These are phyloP conservation scores for Triticum timopheevii DNA, from an alignment of 176 grass and related monocot genomes.

Conservation along the genomic window DNA sequence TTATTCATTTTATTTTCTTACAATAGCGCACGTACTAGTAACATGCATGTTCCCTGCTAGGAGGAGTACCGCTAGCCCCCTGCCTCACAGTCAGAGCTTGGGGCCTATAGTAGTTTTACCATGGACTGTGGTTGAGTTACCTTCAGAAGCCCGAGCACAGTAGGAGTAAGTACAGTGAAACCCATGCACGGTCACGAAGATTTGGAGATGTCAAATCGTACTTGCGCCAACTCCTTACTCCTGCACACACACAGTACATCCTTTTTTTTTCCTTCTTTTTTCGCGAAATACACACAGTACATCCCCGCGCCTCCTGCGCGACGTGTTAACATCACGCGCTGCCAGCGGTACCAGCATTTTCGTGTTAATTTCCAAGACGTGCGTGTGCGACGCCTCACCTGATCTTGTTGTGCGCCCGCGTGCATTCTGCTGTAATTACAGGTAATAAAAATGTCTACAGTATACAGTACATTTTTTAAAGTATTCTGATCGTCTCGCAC, in stretches of 20 bases:
- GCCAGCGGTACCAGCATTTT: neutral
- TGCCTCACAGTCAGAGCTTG: neutral
- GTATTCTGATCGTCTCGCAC: too few species aligned
- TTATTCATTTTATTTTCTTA: neutral
- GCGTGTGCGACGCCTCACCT: too few species aligned
- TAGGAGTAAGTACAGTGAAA: neutral
- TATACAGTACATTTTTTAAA: too few species aligned
- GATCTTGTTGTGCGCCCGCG: neutral
- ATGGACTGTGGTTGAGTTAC: constrained; percentile 1
- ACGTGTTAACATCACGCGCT: constrained; percentile 20
- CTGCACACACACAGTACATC: neutral
- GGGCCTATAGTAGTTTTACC: neutral
- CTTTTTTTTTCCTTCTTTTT: too few species aligned
- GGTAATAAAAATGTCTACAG: too few species aligned
- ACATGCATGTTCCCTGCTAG: neutral
- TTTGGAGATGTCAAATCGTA: neutral
- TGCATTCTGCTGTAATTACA: too few species aligned
- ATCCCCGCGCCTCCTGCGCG: neutral
- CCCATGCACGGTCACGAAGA: neutral
- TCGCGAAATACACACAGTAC: neutral
- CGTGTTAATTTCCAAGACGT: too few species aligned
- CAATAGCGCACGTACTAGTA: neutral
- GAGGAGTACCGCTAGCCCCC: neutral
- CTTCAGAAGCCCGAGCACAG: neutral
- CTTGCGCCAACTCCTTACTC: neutral